Evolutionary conservation across 2,329 filamentous ascomycete genomes (phyloP), one percentile per base, ranked within the genome.

Genomic region (Penicillium sp.): DNA sequence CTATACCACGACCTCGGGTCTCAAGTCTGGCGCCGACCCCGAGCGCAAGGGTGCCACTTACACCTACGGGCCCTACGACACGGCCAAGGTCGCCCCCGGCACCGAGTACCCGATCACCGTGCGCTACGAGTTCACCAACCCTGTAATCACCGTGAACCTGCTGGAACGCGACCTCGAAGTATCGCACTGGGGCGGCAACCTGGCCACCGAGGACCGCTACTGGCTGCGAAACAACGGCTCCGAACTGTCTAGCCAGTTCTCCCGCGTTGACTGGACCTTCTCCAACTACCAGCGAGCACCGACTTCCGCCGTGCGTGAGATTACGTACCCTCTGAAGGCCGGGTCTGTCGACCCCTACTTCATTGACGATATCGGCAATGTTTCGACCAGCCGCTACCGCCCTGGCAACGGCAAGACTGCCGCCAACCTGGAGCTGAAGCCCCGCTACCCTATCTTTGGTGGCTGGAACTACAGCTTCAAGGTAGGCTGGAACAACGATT

Each of bases 381-480:
- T 99, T 24, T 96, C 92, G 23, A 99, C 94, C 1, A 96, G 91
- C 49, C 84, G 84, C 56, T 99, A 96, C 82, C 84, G 92, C 42
- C 75, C 74, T 1, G 72, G 74, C 15, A 66, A 65, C 56, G 60
- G 58, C 34, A 63, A 57, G 58, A 60, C 53, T 12, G 85, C 80
- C 61, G 89, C 84, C 69, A 84, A 82, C 69, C 82, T 99, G 23
- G 92, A 97, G 73, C 81, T 97, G 57, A 94, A 92, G 80, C 94
- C 94, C 17, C 85, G 94, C 46, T 99, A 96, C 73, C 94, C 94
- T n/a, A 73, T 99, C 20, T 99, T 97, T 66, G 94, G 94, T 54
- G 91, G 90, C 54, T 99, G 94, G 94, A 96, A 96, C 75, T 97
- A 97, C 75, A 94, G 90, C 60, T 99, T 97, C 79, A 90, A 89